Base-by-base conservation (phyloP, 2,329 filamentous ascomycete genomes). In the Aspergillus texensis region DNA sequence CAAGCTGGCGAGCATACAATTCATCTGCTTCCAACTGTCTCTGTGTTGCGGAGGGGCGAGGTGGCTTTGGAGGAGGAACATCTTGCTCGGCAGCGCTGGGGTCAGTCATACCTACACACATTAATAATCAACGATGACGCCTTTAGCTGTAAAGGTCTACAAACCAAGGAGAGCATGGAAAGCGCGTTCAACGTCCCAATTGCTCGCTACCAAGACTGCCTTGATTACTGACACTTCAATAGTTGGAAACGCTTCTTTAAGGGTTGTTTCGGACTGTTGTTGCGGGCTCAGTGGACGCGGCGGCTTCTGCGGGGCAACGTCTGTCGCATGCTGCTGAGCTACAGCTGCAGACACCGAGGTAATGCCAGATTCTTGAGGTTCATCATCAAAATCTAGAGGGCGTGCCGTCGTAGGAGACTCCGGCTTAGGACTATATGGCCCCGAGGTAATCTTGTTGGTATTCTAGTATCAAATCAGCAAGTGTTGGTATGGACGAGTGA, bases 131-230 rank as follows among this genome's bases (percentile, higher is more conserved):
- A 50, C 32, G 50, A 48, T 28, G 39, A 32, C 19, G 60, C 32
- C 63, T 43, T 34, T 41, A 32, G 21, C 24, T 11, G 34, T 32
- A 28, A 32, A 41, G 45, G 21, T 28, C 16, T 30, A 73, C 85
- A 65, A 83, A 92, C 92, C 91, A 52, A 99, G 85, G 50, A 99
- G 85, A 41, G 95, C 95, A 80, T 97, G 95, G 81, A 99, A 99
- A 16, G 95, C 94, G 36, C 93, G 91, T 78, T 99, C 95, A 55
- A 98, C 89, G 72, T 90, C 88, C 64, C 94, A 94, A 63, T 89
- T 86, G 77, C 95, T 98, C 16, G 95, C 95, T 28, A 87, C 85
- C 67, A 99, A 81, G 0, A 99, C 91, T 34, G 95, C 95, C 78
- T 90, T 96, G 77, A 99, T 87, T 54, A 99, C 91, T 52, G 88